Conservation (phyloP, 2,329 filamentous ascomycete species). For the Fusarium sp. region DNA sequence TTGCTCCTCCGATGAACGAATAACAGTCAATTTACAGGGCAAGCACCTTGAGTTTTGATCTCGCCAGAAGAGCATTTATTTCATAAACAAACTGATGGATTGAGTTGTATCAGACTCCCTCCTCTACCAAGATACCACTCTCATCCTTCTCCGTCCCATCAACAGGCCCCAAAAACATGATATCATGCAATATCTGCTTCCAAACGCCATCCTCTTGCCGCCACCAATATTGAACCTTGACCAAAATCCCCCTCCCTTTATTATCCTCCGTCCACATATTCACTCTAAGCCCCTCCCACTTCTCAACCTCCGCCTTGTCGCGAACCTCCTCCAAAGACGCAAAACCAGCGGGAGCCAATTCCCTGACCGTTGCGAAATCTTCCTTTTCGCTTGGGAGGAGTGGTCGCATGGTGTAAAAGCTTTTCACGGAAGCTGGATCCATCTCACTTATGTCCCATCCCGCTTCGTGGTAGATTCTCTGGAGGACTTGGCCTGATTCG, state of each 20-base stretch:
- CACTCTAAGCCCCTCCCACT: neutral
- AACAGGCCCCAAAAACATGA: neutral
- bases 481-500: neutral
- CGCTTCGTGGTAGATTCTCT: neutral
- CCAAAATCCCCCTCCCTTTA: neutral
- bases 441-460: neutral
- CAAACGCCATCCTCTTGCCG: neutral
- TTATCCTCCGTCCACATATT: conserved; percentile 18
- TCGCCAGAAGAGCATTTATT: neutral
- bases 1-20: neutral
- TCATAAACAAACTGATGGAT: neutral
- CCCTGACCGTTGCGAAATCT: neutral
- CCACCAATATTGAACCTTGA: conserved; percentile 21
- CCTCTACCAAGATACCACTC: neutral
- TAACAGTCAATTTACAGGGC: too few relatives aligned
- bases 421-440: neutral
- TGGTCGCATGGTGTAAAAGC: neutral
- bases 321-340: neutral
- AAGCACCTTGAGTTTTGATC: neutral
- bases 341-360: neutral
- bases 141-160: conserved; percentile 1
- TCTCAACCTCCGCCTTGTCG: neutral
- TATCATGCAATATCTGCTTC: conserved; percentile 15
- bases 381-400: neutral
- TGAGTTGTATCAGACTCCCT: neutral